phyloP scores from a whole-genome alignment of 768 basidiomycete genomes.

The Collybiopsis luxurians region DNA sequence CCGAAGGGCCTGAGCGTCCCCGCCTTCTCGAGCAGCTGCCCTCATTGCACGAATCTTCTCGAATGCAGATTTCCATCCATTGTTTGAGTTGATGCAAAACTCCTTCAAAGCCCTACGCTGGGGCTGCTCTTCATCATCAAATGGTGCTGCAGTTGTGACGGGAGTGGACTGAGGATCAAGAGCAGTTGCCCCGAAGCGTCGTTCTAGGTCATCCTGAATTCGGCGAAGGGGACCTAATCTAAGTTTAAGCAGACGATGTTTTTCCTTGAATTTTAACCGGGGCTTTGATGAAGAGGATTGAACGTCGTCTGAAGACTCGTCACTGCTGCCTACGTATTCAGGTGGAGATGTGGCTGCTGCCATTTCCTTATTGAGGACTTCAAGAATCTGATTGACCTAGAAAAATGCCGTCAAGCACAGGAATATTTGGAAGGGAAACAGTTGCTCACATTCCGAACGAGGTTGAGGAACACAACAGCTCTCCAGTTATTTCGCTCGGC shows the following conservation, averaged over 20 bases:
- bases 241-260: slow-evolving; percentile 56
- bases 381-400: slow-evolving; percentile 47
- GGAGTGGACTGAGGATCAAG: slow-evolving; percentile 44
- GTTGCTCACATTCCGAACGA: slow-evolving; percentile 61
- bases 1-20: slow-evolving; percentile 13
- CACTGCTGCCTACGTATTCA: slow-evolving; percentile 22
- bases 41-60: slow-evolving; percentile 47
- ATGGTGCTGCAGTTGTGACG: slow-evolving; percentile 39
- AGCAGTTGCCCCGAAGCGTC: slow-evolving; percentile 55
- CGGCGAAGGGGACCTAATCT: slow-evolving; percentile 56
- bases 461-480: slow-evolving; percentile 74
- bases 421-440: not conserved
- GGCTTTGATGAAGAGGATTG: slow-evolving; percentile 20
- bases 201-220: slow-evolving; percentile 60
- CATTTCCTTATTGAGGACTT: slow-evolving; percentile 58
- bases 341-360: slow-evolving; percentile 24
- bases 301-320: slow-evolving; percentile 39
- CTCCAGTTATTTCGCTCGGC: slow-evolving; percentile 73
- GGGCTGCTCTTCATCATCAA: slow-evolving; percentile 21
- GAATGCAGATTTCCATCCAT: slow-evolving; percentile 67
- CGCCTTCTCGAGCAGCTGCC: slow-evolving; percentile 18
- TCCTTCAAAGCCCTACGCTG: slow-evolving; percentile 37
- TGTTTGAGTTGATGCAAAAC: slow-evolving; percentile 58
- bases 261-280: slow-evolving; percentile 52
- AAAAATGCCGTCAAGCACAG: not conserved